Evolutionary conservation across 305 asterid genomes (phyloP), one percentile per base, ranked within the genome.

Genomic region (Solanum aculeatissimum): DNA sequence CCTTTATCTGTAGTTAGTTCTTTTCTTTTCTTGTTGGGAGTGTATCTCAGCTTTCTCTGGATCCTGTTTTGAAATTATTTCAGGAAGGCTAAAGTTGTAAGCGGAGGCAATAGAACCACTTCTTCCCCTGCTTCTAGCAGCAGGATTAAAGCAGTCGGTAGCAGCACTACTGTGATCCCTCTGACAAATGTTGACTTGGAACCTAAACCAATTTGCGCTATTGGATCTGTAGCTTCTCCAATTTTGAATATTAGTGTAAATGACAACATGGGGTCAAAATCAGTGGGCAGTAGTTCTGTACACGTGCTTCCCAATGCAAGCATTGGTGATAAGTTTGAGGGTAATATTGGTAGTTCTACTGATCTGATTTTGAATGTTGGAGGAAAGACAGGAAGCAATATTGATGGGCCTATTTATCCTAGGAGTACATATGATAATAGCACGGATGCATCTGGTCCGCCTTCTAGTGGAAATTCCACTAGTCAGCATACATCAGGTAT

Each of bases 41-140:
- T 75, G 27, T 72, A 54, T 21, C 49, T 19, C 43, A 75, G 60
- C 55, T 40, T 82, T 84, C 63, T 72, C n/a, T 40, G 69, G 8
- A 11, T 54, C 6, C 68, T 66, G 15, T 63, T 86, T 45, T 15
- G 25, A 23, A 15, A 47, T 68, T 79, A 66, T 84, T 85, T 47
- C 97, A 97, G 99, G 89, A 94, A 87, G 85, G 98, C 97, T 72
- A 95, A 92, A 91, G 91, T 95, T 86, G 85, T 97, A 83, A 88
- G 93, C 60, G 89, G 74, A 88, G 68, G 87, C 87, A 89, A 87
- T 80, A 91, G 84, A 65, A 74, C 90, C 74, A 79, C 90, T 70
- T 84, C 84, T 21, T 89, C 88, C 69, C 87, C 85, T 85, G 83
- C 88, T 70, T 81, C 81, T 51, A 75, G 21, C 80, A 62, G 68